Evolutionary conservation across 257 asterid species (phyloP).

Genomic region (Buddleja alternifolia): DNA sequence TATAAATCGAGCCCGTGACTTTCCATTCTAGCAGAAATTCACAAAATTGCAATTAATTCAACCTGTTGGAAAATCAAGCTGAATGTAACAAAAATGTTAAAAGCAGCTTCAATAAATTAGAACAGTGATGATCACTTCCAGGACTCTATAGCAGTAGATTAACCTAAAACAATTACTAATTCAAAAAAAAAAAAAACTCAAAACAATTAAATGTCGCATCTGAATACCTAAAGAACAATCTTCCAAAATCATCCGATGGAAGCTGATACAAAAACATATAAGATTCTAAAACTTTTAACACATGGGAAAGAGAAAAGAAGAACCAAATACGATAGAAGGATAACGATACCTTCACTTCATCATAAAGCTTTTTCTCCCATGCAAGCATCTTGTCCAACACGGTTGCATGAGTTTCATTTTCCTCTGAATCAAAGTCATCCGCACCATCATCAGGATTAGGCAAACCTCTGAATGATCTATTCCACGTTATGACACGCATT

Average conservation of each 20-base stretch:
- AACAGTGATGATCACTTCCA: not conserved
- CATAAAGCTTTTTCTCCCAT: constrained; percentile 98
- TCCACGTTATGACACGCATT: constrained; percentile 98
- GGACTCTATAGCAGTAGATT: not conserved
- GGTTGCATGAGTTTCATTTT: constrained; percentile 93
- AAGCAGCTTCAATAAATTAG: constrained; percentile 3
- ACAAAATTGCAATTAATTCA: not conserved
- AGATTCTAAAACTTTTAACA: not conserved
- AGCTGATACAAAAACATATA: not conserved
- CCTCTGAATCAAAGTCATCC: constrained; percentile 89
- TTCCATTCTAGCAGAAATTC: not conserved
- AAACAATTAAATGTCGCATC: not conserved
- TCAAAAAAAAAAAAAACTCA: too few relatives aligned
- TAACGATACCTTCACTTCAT: constrained; percentile 86
- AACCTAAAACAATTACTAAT: not conserved
- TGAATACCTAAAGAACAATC: constrained; percentile 4
- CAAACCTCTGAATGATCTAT: constrained; percentile 84
- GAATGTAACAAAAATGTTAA: not conserved
- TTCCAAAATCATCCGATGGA: constrained; percentile 20
- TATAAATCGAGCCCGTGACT: not conserved
- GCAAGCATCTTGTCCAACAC: constrained; percentile 99
- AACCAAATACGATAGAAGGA: constrained; percentile 13
- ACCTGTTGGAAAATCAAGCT: not conserved
- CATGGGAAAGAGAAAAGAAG: not conserved
- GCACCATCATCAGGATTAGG: constrained; percentile 53